Evolutionary conservation across 2,329 filamentous ascomycete genomes (phyloP), one percentile per base, ranked within the genome.

Genomic region (Colletotrichum camelliae): DNA sequence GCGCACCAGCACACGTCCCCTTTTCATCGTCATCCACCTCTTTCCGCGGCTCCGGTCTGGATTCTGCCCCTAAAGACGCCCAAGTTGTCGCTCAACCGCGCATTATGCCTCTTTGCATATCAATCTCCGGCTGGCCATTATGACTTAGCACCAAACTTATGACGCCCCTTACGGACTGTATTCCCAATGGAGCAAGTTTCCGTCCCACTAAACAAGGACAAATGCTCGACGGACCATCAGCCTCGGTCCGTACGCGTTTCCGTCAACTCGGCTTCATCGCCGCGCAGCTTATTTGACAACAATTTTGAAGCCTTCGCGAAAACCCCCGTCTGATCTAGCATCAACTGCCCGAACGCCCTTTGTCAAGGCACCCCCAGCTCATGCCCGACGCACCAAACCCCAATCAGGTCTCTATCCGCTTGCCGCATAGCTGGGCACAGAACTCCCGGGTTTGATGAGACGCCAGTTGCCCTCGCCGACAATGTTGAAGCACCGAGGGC

Each of bases 161-260:
- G 24, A 43, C 37, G 31, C 7, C 15, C 35, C 29, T 67, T 21
- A 57, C 58, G 43, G 58, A 48, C 24, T 60, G 64, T 65, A 65
- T 69, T 58, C 70, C 64, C 65, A 35, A 72, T 64, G 43, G 21
- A 67, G 72, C 24, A 62, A 15, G n/a, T 29, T 70, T 55, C 72
- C 52, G 67, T 55, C 35, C 52, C 27, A 29, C n/a, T 55, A 57
- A 37, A 55, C 43, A 29, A 27, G 66, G 37, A 58, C 52, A n/a
- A 61, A 72, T 43, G n/a, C 27, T 31, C 71, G 18, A 57, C 16
- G 48, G 27, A 29, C 39, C 37, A 43, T 61, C 65, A 62, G 29
- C 27, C 37, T 70, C 43, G 35, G 27, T n/a, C 33, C 27, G 29
- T n/a, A 61, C 24, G 33, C 55, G 55, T 15, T n/a, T 64, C 29